Base-by-base conservation (phyloP, 1,284 basidiomycete species). In the Neolentinus lepideus region DNA sequence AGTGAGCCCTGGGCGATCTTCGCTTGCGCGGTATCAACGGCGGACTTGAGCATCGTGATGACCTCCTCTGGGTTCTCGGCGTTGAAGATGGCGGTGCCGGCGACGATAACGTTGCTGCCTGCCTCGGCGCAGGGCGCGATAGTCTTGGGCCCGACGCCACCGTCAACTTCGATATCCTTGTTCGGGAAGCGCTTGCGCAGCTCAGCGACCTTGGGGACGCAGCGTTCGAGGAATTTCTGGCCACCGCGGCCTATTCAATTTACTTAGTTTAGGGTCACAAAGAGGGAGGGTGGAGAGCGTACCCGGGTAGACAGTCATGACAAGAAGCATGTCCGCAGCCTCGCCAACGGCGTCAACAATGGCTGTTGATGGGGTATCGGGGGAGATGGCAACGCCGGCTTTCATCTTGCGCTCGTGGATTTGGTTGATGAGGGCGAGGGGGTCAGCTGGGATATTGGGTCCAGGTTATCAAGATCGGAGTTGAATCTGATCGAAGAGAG, bases 261-360 rank as follows among this genome's bases (percentile, higher is more conserved):
- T 25, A 22, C 6, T 43, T 33, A 27, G 29, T 22, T 46, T 25
- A 47, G 29, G 2, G 12, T 4, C 6, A 14, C 48, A 25, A 50
- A 21, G 19, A 50, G 1, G 52, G 47, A 16, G 45, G 27, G 10
- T 19, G 43, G 8, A 38, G 29, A 4, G 63, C 70, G 54, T 58
- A 85, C 90, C 92, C 43, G 94, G 94, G 66, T 92, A 87, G 27
- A 98, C 95, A 11, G 94, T 98, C 95, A 98, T 98, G 66, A 98
- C 94, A 59, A 98, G 84, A 19, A 98, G 79, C 87, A 97, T 92
- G 70, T 98, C 95, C 6, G 88, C 92, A 8, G 81, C 81, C 24
- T 83, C 67, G 21, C 79, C 94, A 53, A 97, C 78, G 54, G 84
- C 83, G 67, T 95, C 87, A 48, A 92, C 88, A 67, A 98, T 93